These are phyloP conservation scores for Tylopilus orsonianus DNA, from an alignment of 1,284 basidiomycete genomes.

Conservation along the genomic window DNA sequence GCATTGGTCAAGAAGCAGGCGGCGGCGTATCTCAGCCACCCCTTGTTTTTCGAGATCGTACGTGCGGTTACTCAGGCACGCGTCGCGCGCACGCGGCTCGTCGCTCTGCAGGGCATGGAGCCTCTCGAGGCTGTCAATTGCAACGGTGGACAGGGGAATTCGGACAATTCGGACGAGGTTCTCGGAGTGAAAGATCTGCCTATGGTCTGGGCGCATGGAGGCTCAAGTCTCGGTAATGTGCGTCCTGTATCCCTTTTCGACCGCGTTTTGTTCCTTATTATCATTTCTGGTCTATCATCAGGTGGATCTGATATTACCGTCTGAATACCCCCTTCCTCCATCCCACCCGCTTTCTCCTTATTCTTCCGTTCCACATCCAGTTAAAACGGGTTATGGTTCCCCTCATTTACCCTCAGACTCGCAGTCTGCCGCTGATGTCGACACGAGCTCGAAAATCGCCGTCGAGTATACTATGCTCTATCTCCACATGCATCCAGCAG, in stretches of 20 bases:
- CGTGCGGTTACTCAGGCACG: conserved; percentile 29
- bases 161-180: not conserved
- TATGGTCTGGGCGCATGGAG: conserved; percentile 9
- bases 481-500: conserved; percentile 45
- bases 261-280: not conserved
- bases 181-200: conserved; percentile 9
- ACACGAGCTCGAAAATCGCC: conserved; percentile 2
- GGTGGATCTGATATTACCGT: conserved; percentile 18
- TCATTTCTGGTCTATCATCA: conserved; percentile 3
- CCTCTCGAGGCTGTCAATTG: not conserved
- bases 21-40: conserved; percentile 36
- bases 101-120: conserved; percentile 19
- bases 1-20: conserved; percentile 40
- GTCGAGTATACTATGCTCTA: conserved; percentile 16
- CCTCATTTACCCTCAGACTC: not conserved
- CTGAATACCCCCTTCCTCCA: conserved; percentile 24
- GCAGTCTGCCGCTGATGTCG: not conserved
- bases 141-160: not conserved
- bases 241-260: not conserved
- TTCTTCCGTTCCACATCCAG: conserved; percentile 14
- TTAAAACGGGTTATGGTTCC: conserved; percentile 24
- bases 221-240: conserved; percentile 19
- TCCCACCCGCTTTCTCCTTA: conserved; percentile 23
- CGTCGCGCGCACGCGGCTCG: conserved; percentile 28
- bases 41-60: conserved; percentile 49